Percentiles rank a stretch among this genome's conserved stretches.
Evolutionary conservation across 2,329 filamentous ascomycete genomes (phyloP).

Genomic region (Colletotrichum cordylinicola): DNA sequence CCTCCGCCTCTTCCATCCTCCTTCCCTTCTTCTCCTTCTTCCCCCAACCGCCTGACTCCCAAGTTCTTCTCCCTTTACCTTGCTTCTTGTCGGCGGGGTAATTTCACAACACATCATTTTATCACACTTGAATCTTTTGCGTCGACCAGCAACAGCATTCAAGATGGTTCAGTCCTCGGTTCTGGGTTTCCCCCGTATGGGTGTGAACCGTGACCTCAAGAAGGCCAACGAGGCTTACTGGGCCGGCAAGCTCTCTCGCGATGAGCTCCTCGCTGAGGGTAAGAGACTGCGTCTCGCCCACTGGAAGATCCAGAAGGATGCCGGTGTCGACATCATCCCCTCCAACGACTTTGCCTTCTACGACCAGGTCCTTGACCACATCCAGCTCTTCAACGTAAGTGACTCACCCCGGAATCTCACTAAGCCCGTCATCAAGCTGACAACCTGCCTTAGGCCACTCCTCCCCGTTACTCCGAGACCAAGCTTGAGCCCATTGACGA

Average conservation of each 20-base stretch:
- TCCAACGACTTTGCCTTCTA: slow-evolving; percentile 99
- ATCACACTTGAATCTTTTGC: slow-evolving; percentile 12
- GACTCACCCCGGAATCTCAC: not conserved
- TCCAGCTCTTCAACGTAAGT: slow-evolving; percentile 94
- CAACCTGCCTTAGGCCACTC: slow-evolving; percentile 73
- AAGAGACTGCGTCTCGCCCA: slow-evolving; percentile 96
- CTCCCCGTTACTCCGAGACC: slow-evolving; percentile 92
- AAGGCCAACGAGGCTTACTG: slow-evolving; percentile 99
- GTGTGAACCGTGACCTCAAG: slow-evolving; percentile 98
- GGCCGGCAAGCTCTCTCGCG: slow-evolving; percentile 91
- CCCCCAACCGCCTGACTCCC: slow-evolving; percentile 5
- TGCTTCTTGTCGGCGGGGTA: slow-evolving; percentile 18
- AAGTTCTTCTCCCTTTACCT: slow-evolving; percentile 3
- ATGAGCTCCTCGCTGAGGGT: slow-evolving; percentile 90
- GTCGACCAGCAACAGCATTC: slow-evolving; percentile 34
- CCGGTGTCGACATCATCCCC: slow-evolving; percentile 95
- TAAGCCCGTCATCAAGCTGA: not conserved
- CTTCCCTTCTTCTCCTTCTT: not conserved
- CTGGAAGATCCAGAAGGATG: slow-evolving; percentile 99
- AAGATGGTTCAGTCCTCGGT: slow-evolving; percentile 75
- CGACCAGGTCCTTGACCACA: slow-evolving; percentile 97
- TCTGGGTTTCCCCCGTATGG: slow-evolving; percentile 99
- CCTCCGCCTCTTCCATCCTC: slow-evolving; percentile 3
- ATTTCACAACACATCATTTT: not conserved
- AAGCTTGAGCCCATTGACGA: slow-evolving; percentile 88